A percentile compares a stretch with the other conserved stretches of the same genome.
These are phyloP conservation scores for Luffa acutangula DNA, from an alignment of 306 rosid genomes.

Conservation along the genomic window DNA sequence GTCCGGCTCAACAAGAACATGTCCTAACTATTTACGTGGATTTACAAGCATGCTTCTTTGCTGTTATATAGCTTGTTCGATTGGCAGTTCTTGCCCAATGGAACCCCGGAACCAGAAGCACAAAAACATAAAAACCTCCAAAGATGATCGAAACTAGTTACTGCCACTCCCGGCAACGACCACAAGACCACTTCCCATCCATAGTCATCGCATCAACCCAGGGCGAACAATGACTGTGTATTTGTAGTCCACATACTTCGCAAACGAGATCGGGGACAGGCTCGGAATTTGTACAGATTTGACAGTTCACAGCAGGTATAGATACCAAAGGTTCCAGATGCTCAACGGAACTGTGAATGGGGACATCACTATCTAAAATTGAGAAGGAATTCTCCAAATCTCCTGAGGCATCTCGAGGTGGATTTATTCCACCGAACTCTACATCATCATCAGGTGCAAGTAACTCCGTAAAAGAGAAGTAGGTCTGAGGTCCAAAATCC, in stretches of 20 bases:
- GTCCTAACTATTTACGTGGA: conserved; percentile 4
- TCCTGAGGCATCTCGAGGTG: conserved; percentile 34
- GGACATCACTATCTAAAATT: conserved; percentile 12
- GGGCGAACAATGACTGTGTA: conserved; percentile 65
- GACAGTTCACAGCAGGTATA: conserved; percentile 24
- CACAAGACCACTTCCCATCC: conserved; percentile 56
- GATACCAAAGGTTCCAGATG: conserved; percentile 19
- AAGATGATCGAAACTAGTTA: conserved; percentile 16
- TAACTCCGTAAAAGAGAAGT: conserved; percentile 64
- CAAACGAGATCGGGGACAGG: conserved; percentile 74
- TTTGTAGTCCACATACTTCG: conserved; percentile 46
- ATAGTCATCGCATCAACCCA: conserved; percentile 35
- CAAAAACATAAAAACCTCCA: background rate
- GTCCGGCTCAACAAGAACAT: background rate
- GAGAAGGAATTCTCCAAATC: conserved; percentile 23
- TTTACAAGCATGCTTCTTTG: conserved; percentile 2
- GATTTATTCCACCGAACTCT: conserved; percentile 35
- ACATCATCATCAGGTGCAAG: conserved; percentile 51
- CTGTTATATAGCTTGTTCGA: background rate
- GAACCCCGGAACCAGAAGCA: background rate
- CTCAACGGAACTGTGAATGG: conserved; percentile 22
- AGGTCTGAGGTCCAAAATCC: conserved; percentile 72
- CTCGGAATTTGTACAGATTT: conserved; percentile 38
- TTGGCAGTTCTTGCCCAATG: conserved; percentile 7
- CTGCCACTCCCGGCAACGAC: conserved; percentile 68